Evolutionary conservation across 257 asterid species (phyloP).

Genomic region (Solanum pimpinellifolium): DNA sequence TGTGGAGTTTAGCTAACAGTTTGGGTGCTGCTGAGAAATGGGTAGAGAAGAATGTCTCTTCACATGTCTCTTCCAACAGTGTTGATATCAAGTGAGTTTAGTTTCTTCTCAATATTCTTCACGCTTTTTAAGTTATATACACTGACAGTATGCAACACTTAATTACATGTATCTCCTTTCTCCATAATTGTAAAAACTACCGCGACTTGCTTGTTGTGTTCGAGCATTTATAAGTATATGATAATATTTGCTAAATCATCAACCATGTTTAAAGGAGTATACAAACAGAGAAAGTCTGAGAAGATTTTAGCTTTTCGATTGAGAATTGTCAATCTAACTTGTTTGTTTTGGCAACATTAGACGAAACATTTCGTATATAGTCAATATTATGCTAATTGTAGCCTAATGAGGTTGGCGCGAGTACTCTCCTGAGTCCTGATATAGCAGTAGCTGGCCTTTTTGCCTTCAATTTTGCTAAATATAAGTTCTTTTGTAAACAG

Average conservation of each 20-base stretch:
- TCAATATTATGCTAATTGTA: not conserved
- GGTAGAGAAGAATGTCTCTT: slow-evolving; percentile 75
- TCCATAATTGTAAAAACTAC: not conserved
- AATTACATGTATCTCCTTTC: not conserved
- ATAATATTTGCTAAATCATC: not conserved
- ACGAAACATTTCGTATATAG: not conserved
- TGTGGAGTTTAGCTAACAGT: slow-evolving; percentile 41
- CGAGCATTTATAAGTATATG: not conserved
- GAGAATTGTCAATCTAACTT: not conserved
- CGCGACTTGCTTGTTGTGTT: not conserved
- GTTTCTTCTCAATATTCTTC: not conserved
- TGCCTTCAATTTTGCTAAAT: not conserved
- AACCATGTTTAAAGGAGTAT: not conserved
- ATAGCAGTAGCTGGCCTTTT: not conserved
- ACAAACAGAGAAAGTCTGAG: not conserved
- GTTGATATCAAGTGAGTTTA: slow-evolving; percentile 66
- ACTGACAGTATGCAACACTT: not conserved
- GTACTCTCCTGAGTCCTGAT: too few species aligned
- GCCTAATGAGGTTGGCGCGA: not conserved
- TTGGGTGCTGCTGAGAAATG: slow-evolving; percentile 77
- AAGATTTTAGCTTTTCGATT: not conserved
- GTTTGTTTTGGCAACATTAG: not conserved
- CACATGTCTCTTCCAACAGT: slow-evolving; percentile 50
- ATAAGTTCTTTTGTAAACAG: slow-evolving; percentile 8
- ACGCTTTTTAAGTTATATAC: not conserved